Conservation (phyloP, 202 grass and related monocot species). For the Musa balbisiana region DNA sequence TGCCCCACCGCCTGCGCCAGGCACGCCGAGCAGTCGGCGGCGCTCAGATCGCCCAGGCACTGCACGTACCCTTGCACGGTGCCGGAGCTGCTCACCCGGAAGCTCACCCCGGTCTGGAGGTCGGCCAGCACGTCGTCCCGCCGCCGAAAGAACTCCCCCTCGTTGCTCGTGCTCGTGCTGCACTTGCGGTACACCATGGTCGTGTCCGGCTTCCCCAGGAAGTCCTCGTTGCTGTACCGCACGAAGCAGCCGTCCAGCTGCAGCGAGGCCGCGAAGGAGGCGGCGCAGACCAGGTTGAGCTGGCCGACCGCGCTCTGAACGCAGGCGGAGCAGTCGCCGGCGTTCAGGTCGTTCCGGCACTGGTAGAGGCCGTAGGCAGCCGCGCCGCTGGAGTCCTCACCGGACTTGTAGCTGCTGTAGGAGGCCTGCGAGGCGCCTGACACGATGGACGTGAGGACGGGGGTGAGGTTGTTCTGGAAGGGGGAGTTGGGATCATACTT, state of each 20-base stretch:
- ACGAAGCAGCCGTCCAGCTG: conserved; percentile 90
- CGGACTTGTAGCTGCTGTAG: conserved; percentile 63
- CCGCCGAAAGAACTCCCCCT: conserved; percentile 43
- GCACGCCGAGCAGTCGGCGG: conserved; percentile 61
- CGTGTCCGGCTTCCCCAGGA: conserved; percentile 54
- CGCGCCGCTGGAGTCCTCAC: conserved; percentile 17
- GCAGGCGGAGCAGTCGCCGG: conserved; percentile 58
- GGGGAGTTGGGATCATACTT: conserved; percentile 54
- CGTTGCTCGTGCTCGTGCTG: conserved; percentile 60
- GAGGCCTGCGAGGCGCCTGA: conserved; percentile 35
- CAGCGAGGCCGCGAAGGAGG: conserved; percentile 69
- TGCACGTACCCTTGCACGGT: conserved; percentile 67
- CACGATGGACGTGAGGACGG: conserved; percentile 58
- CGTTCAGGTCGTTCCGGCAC: conserved; percentile 70
- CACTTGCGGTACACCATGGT: conserved; percentile 84
- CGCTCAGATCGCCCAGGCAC: conserved; percentile 73
- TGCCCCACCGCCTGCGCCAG: conserved; percentile 62
- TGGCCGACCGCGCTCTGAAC: conserved; percentile 47
- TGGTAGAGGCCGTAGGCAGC: conserved; percentile 73
- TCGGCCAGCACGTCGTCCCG: conserved; percentile 51
- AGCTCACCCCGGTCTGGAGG: conserved; percentile 35
- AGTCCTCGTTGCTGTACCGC: conserved; percentile 68
- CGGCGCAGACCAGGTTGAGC: conserved; percentile 52
- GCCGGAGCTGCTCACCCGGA: conserved; percentile 39
- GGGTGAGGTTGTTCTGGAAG: conserved; percentile 55